A percentile compares a stretch with the other conserved stretches of the same genome.
phyloP scores from a whole-genome alignment of 2,329 filamentous ascomycete genomes.

The Huntiella abstrusa region DNA sequence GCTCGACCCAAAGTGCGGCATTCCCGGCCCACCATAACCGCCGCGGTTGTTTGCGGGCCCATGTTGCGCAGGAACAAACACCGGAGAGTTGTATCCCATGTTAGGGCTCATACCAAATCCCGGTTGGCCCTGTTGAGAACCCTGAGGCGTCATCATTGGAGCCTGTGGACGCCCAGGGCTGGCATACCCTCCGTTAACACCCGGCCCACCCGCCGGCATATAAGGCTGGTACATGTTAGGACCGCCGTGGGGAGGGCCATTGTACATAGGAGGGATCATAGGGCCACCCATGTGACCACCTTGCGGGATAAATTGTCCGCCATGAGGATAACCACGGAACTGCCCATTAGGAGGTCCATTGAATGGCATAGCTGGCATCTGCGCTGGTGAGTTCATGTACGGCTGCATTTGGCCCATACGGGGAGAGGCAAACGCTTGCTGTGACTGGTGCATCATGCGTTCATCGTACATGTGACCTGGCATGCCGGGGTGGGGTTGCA shows the following conservation, averaged over 20 bases:
- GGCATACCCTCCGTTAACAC: conserved; percentile 48
- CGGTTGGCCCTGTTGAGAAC: conserved; percentile 76
- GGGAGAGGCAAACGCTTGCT: conserved; percentile 72
- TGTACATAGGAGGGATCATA: conserved; percentile 72
- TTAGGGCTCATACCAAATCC: conserved; percentile 60
- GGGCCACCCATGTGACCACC: conserved; percentile 51
- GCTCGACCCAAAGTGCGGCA: conserved; percentile 46
- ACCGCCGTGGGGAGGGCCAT: conserved; percentile 42
- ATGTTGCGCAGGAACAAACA: conserved; percentile 48
- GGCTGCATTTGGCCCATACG: conserved; percentile 53
- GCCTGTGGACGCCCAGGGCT: conserved; percentile 65
- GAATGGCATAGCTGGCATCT: conserved; percentile 53
- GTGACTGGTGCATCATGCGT: conserved; percentile 63
- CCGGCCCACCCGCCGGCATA: conserved; percentile 40
- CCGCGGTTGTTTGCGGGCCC: conserved; percentile 39
- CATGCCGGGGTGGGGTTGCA: conserved; percentile 51
- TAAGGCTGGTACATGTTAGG: conserved; percentile 53
- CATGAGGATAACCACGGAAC: conserved; percentile 53
- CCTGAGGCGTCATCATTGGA: conserved; percentile 87
- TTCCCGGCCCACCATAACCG: conserved; percentile 38
- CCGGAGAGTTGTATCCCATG: conserved; percentile 56
- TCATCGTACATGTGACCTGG: conserved; percentile 46
- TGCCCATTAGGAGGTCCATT: conserved; percentile 48
- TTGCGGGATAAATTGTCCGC: conserved; percentile 45
- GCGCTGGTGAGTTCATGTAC: conserved; percentile 48